Evolutionary conservation across 768 basidiomycete species (phyloP).

Genomic region (Termitomyces sp.): DNA sequence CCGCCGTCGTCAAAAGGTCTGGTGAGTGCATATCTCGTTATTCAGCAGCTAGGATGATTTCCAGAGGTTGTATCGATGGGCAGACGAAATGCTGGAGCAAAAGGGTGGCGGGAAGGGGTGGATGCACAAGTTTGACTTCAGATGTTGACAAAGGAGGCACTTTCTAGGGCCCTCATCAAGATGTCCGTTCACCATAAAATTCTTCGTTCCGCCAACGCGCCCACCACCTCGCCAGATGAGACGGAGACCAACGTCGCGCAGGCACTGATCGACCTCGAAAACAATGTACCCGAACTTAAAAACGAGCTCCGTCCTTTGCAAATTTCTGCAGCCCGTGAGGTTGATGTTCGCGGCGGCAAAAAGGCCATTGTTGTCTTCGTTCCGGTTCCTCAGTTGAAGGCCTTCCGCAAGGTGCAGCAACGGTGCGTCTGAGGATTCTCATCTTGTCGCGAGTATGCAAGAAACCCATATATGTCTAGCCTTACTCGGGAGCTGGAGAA

Average conservation of each 20-base stretch:
- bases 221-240: conserved; percentile 84
- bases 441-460: conserved; percentile 10
- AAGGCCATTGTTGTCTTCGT: conserved; percentile 99
- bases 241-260: conserved; percentile 91
- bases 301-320: conserved; percentile 91
- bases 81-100: conserved; percentile 21
- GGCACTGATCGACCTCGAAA: conserved; percentile 95
- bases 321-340: conserved; percentile 97
- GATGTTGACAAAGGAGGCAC: conserved; percentile 45
- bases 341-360: conserved; percentile 98
- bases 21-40: conserved; percentile 53
- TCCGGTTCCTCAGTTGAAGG: conserved; percentile 95
- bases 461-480: conserved; percentile 39
- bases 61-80: conserved; percentile 22
- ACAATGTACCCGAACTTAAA: conserved; percentile 98
- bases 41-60: conserved; percentile 24
- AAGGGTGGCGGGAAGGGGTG: conserved; percentile 41
- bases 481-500: conserved; percentile 99
- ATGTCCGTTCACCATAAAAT: conserved; percentile 89
- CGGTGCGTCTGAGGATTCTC: conserved; percentile 52
- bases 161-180: conserved; percentile 40
- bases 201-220: conserved; percentile 94
- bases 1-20: conserved; percentile 58
- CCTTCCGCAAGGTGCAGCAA: conserved; percentile 97
- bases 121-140: conserved; percentile 42